Evolutionary conservation across 371 early-diverging fungal species (phyloP), one percentile per base, ranked within the genome.

Genomic region (Apophysomyces trapeziformis): DNA sequence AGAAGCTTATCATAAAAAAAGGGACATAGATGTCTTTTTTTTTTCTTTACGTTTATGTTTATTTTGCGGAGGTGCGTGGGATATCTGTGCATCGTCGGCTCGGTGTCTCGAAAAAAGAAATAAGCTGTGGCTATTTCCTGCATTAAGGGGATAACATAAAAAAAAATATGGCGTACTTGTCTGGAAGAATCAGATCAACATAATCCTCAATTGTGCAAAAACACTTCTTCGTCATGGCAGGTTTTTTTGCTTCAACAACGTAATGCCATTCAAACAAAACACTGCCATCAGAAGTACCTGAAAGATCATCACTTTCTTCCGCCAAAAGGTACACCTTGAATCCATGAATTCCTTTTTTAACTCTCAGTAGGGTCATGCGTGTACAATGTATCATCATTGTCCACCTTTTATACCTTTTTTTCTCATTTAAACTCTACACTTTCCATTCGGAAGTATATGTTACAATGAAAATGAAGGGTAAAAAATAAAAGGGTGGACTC

Each of bases 221-320:
- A 41, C 1, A 13, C 41, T 8, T 41, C 41, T 41, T 41, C 41
- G 41, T 41, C 41, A 41, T 11, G 13, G 11, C 13, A 11, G 5
- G 41, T 41, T 41, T 41, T 41, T 41, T 41, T 41, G 41, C 41
- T 13, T 41, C 41, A 41, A 41, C 16, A 18, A 26, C 9, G 54
- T 5, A 4, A 50, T 21, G 9, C 9, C 54, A 50, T 21, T n/a
- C n/a, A 50, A 50, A 50, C 16, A 21, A 16, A 50, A 0, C 9
- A 7, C 5, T 21, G 9, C 21, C 5, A 61, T 71, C 72, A 71
- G 72, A 71, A 71, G 72, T 71, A 71, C 68, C 72, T 66, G 60
- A 59, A 41, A 7, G 59, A 59, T 59, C 66, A 66, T 66, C 66
- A 66, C n/a, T 13, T 38, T 38, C 41, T 60, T 44, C 54, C 21